Evolutionary conservation across 345 rosid genomes (phyloP).

Genomic region (Cardamine chenopodiifolia): DNA sequence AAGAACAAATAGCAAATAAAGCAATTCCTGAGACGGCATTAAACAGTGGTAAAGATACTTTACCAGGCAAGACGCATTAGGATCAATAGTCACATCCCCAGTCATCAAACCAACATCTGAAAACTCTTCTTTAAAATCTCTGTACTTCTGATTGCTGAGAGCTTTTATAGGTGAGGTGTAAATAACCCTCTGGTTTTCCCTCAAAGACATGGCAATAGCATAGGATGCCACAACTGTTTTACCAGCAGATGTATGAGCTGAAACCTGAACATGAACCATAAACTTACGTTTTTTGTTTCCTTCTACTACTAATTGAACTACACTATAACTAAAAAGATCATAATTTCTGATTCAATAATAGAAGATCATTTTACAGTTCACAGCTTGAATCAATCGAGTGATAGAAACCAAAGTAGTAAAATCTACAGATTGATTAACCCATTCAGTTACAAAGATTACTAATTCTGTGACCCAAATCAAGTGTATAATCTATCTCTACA

Average conservation of each 20-base stretch:
- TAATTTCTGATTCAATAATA: not conserved
- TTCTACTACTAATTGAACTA: not conserved
- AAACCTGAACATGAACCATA: conserved; percentile 57
- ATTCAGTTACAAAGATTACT: not conserved
- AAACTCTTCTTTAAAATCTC: conserved; percentile 97
- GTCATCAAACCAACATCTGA: conserved; percentile 99
- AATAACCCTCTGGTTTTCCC: conserved; percentile 82
- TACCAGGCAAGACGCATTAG: conserved; percentile 94
- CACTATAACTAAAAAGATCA: not conserved
- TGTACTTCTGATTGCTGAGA: conserved; percentile 90
- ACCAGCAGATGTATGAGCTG: conserved; percentile 99
- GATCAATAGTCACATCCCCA: conserved; percentile 96
- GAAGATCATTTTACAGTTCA: not conserved
- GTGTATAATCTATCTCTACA: not conserved
- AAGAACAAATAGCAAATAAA: conserved; percentile 29
- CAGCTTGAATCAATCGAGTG: conserved; percentile 1
- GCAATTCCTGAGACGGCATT: not conserved
- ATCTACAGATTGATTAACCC: not conserved
- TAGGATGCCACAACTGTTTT: conserved; percentile 93
- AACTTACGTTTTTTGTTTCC: conserved; percentile 11
- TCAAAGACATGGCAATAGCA: conserved; percentile 96
- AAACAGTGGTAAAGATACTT: conserved; percentile 1
- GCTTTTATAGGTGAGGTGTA: conserved; percentile 98
- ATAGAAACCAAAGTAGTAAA: conserved; percentile 13
- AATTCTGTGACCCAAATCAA: not conserved